Conservation (phyloP, 805 yeast genomes). For the Geotrichum ghanense region DNA sequence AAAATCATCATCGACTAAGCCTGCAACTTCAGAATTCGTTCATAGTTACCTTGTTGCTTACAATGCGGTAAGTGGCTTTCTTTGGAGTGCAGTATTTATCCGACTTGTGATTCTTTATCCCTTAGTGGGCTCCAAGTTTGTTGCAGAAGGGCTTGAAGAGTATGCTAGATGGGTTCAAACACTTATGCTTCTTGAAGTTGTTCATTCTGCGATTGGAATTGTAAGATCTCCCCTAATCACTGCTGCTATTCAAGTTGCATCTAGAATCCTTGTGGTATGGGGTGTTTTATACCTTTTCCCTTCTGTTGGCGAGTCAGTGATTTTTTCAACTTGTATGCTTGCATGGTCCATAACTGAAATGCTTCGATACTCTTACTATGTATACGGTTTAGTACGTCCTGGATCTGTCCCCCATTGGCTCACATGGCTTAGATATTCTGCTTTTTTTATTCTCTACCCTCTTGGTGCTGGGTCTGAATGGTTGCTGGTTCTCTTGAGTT, state of each 20-base stretch:
- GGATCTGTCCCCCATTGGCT: conserved; percentile 47
- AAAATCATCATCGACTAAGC: neutral
- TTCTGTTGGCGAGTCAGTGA: conserved; percentile 42
- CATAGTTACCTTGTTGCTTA: conserved; percentile 31
- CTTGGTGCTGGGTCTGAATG: conserved; percentile 85
- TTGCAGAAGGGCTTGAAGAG: conserved; percentile 47
- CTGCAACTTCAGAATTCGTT: neutral
- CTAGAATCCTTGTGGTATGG: conserved; percentile 70
- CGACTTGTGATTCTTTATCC: conserved; percentile 32
- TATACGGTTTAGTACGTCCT: conserved; percentile 43
- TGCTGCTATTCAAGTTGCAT: conserved; percentile 76
- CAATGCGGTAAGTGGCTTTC: conserved; percentile 40
- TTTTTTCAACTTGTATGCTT: conserved; percentile 53
- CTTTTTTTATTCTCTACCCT: conserved; percentile 78
- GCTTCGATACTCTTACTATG: conserved; percentile 80
- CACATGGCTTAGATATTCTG: conserved; percentile 67
- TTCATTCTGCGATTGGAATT: conserved; percentile 65
- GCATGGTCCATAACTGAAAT: conserved; percentile 97
- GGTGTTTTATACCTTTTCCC: conserved; percentile 78
- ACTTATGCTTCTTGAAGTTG: conserved; percentile 68
- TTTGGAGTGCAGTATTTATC: conserved; percentile 42
- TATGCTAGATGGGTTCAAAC: conserved; percentile 62
- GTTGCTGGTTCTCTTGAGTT: conserved; percentile 53
- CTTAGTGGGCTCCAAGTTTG: conserved; percentile 50
- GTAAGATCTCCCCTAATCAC: conserved; percentile 81